These are phyloP conservation scores for Blastomyces gilchristii DNA, from an alignment of 2,329 filamentous ascomycete species.

Conservation along the genomic window DNA sequence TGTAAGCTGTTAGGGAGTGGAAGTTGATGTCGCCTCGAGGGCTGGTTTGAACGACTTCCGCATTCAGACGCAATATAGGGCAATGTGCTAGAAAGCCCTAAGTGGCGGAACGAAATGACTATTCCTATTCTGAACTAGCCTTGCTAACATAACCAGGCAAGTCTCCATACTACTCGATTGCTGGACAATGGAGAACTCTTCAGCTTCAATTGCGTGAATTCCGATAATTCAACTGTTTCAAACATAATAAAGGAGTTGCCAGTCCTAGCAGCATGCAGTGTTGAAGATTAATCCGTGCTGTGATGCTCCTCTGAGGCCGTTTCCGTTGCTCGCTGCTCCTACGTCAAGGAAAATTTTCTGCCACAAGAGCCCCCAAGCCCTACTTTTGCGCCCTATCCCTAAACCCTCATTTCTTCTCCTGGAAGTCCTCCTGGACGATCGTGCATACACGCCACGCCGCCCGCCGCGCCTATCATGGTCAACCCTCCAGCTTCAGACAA, in stretches of 20 bases:
- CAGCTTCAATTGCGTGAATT: not conserved
- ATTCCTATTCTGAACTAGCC: not conserved
- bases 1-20: not conserved
- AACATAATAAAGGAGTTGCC: not conserved
- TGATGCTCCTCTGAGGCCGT: not conserved
- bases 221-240: not conserved
- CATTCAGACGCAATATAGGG: not conserved
- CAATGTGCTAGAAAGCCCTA: not conserved
- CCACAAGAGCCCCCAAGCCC: conserved; percentile 25
- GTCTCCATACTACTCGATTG: not conserved
- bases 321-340: conserved; percentile 6
- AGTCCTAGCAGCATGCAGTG: not conserved
- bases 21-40: not conserved
- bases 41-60: not conserved
- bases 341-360: conserved; percentile 7
- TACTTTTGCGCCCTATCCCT: conserved; percentile 39
- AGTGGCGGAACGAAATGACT: not conserved
- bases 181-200: not conserved
- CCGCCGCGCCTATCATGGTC: conserved; percentile 25
- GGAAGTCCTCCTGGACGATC: conserved; percentile 25
- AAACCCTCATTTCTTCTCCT: conserved; percentile 41
- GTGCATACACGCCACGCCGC: conserved; percentile 16
- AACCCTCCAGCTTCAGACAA: conserved; percentile 23
- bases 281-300: not conserved
- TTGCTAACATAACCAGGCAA: conserved; percentile 1